Evolutionary conservation across 441 rosid genomes (phyloP).

Genomic region (Croton laevigatus): DNA sequence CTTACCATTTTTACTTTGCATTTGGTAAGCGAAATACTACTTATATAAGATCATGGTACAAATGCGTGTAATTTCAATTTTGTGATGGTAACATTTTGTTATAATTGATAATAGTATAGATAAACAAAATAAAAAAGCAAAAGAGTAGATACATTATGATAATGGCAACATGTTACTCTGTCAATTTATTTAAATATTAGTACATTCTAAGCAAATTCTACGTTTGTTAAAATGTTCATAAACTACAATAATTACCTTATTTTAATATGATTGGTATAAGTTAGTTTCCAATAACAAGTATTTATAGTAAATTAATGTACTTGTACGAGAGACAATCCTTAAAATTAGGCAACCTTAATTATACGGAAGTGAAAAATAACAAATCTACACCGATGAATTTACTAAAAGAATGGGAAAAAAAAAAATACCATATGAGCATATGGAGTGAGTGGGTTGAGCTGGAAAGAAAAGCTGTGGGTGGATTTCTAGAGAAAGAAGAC

Average conservation of each 20-base stretch:
- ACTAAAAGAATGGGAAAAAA: neutral
- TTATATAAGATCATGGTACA: neutral
- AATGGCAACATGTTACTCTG: slow-evolving; percentile 3
- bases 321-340: neutral
- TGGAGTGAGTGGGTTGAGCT: no score
- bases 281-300: neutral
- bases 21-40: neutral
- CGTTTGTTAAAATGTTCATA: neutral
- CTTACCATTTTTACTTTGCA: slow-evolving; percentile 4
- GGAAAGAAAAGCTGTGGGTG: neutral
- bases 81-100: neutral
- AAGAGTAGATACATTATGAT: no score
- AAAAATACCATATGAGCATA: no score
- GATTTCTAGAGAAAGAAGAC: neutral
- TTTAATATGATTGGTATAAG: neutral
- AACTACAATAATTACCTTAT: neutral
- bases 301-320: neutral
- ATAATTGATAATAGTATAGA: neutral
- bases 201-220: slow-evolving; percentile 4
- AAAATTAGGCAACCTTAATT: neutral
- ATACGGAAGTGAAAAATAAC: neutral
- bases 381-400: neutral
- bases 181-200: neutral
- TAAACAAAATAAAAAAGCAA: slow-evolving; percentile 10
- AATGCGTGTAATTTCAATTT: neutral